A percentile compares a stretch with the other conserved stretches of the same genome.
phyloP scores from a whole-genome alignment of 352 stramenopile genomes.

The Globisporangium recalcitrans region DNA sequence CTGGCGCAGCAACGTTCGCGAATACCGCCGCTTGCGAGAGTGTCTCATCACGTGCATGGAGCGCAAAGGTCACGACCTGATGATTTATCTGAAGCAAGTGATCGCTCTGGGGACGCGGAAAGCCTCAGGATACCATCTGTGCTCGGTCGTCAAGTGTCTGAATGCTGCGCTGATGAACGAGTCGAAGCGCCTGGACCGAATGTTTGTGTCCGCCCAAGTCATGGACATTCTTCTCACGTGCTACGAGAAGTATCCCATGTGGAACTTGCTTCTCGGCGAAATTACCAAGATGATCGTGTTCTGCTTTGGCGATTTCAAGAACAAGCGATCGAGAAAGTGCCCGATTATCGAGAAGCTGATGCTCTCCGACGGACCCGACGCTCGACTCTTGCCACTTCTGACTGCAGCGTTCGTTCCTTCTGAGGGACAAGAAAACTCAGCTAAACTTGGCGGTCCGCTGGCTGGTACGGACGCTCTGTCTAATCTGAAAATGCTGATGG shows the following conservation, averaged over 20 bases:
- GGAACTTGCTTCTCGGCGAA: constrained; percentile 68
- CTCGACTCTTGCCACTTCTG: constrained; percentile 51
- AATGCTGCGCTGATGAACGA: constrained; percentile 72
- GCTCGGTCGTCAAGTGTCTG: constrained; percentile 69
- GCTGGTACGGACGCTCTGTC: constrained; percentile 62
- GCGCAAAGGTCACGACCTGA: constrained; percentile 69
- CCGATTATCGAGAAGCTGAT: constrained; percentile 73
- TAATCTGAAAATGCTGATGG: constrained; percentile 80
- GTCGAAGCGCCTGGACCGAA: constrained; percentile 76
- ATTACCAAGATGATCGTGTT: constrained; percentile 86
- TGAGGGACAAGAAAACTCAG: constrained; percentile 11
- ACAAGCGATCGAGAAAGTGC: constrained; percentile 75
- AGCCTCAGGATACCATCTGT: constrained; percentile 69
- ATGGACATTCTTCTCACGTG: constrained; percentile 66
- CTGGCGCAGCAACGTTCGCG: constrained; percentile 83
- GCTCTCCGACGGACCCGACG: constrained; percentile 44
- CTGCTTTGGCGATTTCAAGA: constrained; percentile 82
- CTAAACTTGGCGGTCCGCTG: constrained; percentile 27
- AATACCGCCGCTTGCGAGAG: constrained; percentile 73
- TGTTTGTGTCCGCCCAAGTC: constrained; percentile 74
- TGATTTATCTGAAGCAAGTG: constrained; percentile 80
- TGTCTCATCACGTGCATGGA: constrained; percentile 83
- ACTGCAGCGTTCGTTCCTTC: constrained; percentile 40
- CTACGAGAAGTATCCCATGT: constrained; percentile 80
- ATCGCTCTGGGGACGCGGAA: constrained; percentile 55